Percentiles rank a stretch among this genome's conserved stretches.
Evolutionary conservation across 148 eudicot species (phyloP).

Genomic region (Fagopyrum homotropicum): DNA sequence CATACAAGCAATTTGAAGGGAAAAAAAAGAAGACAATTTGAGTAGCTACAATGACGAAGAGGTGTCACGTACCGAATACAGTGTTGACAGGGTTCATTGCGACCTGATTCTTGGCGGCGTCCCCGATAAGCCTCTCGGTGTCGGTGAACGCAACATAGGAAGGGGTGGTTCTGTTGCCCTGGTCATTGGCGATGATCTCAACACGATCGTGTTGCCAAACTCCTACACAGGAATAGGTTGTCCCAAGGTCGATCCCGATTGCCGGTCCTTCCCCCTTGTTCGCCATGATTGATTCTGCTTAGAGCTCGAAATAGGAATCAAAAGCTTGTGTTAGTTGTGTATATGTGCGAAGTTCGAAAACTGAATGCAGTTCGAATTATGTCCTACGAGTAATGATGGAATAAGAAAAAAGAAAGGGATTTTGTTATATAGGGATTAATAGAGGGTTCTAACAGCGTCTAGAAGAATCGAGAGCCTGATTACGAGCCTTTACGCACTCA

Average conservation of each 20-base stretch:
- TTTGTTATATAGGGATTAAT: not conserved
- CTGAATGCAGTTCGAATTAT: not conserved
- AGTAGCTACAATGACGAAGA: not conserved
- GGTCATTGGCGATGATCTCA: conserved; percentile 8
- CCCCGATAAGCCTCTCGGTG: not conserved
- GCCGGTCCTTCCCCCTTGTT: not conserved
- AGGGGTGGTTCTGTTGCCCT: conserved; percentile 9
- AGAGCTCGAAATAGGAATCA: not conserved
- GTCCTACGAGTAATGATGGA: not conserved
- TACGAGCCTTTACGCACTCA: not conserved
- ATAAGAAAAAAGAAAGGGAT: not conserved
- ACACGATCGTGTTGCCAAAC: conserved; percentile 13
- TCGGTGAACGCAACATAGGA: conserved; percentile 11
- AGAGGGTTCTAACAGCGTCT: not conserved
- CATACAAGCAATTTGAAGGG: not conserved
- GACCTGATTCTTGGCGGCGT: conserved; percentile 8
- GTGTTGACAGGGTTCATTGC: conserved; percentile 11
- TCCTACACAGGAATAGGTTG: not conserved
- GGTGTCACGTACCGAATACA: not conserved
- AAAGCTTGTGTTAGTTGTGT: not conserved
- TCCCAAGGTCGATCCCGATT: not conserved
- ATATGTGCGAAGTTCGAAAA: no score
- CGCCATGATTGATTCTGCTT: not conserved
- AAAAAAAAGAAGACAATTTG: no score
- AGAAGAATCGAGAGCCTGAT: not conserved